phyloP scores from a whole-genome alignment of 2,329 filamentous ascomycete genomes.

The Hypoxylon sp. region DNA sequence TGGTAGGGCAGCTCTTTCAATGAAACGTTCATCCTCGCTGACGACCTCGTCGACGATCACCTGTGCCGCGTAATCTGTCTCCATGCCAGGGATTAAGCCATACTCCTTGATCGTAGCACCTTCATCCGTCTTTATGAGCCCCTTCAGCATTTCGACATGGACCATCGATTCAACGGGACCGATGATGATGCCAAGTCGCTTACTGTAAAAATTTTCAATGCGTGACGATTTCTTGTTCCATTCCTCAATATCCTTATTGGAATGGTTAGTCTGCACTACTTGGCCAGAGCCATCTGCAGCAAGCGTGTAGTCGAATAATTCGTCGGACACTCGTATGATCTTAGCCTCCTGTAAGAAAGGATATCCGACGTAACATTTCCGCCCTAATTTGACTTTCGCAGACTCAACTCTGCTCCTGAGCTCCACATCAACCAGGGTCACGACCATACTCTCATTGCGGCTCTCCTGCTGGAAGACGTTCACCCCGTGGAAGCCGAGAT shows the following conservation, averaged over 20 bases:
- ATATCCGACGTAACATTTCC: slow-evolving; percentile 91
- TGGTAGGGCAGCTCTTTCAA: slow-evolving; percentile 88
- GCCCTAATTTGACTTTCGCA: slow-evolving; percentile 84
- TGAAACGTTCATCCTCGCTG: slow-evolving; percentile 92
- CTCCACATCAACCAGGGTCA: slow-evolving; percentile 85
- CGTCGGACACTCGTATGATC: slow-evolving; percentile 89
- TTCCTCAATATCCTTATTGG: slow-evolving; percentile 81
- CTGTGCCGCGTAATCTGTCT: slow-evolving; percentile 92
- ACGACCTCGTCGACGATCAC: slow-evolving; percentile 90
- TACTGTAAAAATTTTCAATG: slow-evolving; percentile 91
- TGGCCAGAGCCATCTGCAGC: slow-evolving; percentile 73
- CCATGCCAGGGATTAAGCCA: slow-evolving; percentile 84
- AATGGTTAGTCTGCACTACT: slow-evolving; percentile 78
- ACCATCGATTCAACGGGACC: slow-evolving; percentile 90
- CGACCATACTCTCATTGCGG: slow-evolving; percentile 94
- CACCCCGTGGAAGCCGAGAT: slow-evolving; percentile 88
- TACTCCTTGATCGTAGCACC: slow-evolving; percentile 96
- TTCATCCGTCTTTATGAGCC: slow-evolving; percentile 89
- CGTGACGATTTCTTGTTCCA: slow-evolving; percentile 87
- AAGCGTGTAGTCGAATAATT: slow-evolving; percentile 89
- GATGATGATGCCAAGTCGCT: slow-evolving; percentile 88
- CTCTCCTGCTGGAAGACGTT: slow-evolving; percentile 97
- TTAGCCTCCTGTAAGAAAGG: slow-evolving; percentile 96
- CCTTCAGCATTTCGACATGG: slow-evolving; percentile 94
- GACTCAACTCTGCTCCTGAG: slow-evolving; percentile 77